phyloP scores from a whole-genome alignment of 106 monocot species.

The Dendrobium catenatum region DNA sequence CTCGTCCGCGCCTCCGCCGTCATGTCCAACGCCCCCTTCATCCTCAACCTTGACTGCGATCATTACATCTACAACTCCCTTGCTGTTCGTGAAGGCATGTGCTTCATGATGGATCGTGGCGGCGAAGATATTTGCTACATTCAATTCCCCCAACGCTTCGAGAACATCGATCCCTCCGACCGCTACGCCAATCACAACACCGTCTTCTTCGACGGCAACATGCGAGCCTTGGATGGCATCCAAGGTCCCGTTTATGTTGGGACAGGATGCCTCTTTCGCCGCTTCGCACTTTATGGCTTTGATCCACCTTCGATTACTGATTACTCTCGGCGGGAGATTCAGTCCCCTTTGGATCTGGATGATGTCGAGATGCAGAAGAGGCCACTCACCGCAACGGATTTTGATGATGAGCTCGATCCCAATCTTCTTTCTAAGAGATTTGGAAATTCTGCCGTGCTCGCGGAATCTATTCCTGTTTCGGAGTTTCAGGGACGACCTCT shows the following conservation, averaged over 20 bases:
- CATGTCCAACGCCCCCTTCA: slow-evolving; percentile 70
- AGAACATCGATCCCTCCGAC: slow-evolving; percentile 69
- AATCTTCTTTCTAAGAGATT: slow-evolving; percentile 34
- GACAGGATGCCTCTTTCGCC: slow-evolving; percentile 58
- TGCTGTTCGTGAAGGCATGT: slow-evolving; percentile 24
- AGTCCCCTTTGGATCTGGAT: background rate
- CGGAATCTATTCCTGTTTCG: slow-evolving; percentile 39
- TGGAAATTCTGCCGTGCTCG: slow-evolving; percentile 46
- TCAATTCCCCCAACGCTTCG: slow-evolving; percentile 70
- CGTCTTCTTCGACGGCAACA: slow-evolving; percentile 79
- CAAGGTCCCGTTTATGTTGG: slow-evolving; percentile 72
- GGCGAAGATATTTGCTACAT: slow-evolving; percentile 76
- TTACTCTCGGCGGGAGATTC: slow-evolving; percentile 12
- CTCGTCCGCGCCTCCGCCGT: slow-evolving; percentile 62
- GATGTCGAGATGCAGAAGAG: slow-evolving; percentile 20
- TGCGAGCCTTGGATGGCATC: slow-evolving; percentile 66
- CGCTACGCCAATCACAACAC: slow-evolving; percentile 80
- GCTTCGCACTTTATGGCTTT: slow-evolving; percentile 60
- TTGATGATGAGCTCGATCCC: slow-evolving; percentile 21
- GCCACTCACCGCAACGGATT: slow-evolving; percentile 28
- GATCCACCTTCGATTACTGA: slow-evolving; percentile 39
- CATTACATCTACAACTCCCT: slow-evolving; percentile 26
- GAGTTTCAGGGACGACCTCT: slow-evolving; percentile 62
- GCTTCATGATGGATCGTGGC: slow-evolving; percentile 51
- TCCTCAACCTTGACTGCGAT: slow-evolving; percentile 43